Evolutionary conservation across 2,329 filamentous ascomycete genomes (phyloP).

Genomic region (Cladosporium halotolerans): DNA sequence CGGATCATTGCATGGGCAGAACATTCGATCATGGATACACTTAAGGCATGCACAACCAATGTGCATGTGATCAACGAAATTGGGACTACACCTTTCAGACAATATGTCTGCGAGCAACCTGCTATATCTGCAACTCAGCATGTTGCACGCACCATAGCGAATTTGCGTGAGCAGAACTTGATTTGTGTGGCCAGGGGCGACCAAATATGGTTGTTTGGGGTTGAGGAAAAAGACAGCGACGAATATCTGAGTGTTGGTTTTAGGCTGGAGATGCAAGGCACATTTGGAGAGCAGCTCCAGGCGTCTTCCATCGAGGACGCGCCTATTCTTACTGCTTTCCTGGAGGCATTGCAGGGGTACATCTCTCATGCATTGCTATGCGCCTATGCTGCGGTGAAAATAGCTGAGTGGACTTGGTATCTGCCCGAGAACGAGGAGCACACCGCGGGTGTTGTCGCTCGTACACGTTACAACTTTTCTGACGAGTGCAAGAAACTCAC

Average conservation of each 20-base stretch:
- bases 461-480: slow-evolving; percentile 9
- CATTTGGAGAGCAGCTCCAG: neutral
- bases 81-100: neutral
- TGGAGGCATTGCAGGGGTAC: slow-evolving; percentile 17
- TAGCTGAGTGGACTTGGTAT: slow-evolving; percentile 14
- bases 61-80: slow-evolving; percentile 20
- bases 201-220: slow-evolving; percentile 1
- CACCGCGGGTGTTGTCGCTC: neutral
- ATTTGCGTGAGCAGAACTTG: slow-evolving; percentile 16
- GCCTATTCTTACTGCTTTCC: slow-evolving; percentile 4
- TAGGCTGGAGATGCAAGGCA: neutral
- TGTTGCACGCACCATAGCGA: slow-evolving; percentile 1
- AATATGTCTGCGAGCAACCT: neutral
- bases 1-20: neutral
- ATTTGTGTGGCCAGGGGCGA: slow-evolving; percentile 14
- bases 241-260: neutral
- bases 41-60: slow-evolving; percentile 30
- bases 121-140: neutral
- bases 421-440: neutral
- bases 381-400: neutral
- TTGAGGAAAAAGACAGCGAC: neutral
- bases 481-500: slow-evolving; percentile 11
- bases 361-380: slow-evolving; percentile 10
- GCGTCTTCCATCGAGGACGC: neutral
- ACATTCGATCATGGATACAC: slow-evolving; percentile 27